Evolutionary conservation across 495 filamentous ascomycete species (phyloP), one percentile per base, ranked within the genome.

Genomic region (Penicillium riverlandense): DNA sequence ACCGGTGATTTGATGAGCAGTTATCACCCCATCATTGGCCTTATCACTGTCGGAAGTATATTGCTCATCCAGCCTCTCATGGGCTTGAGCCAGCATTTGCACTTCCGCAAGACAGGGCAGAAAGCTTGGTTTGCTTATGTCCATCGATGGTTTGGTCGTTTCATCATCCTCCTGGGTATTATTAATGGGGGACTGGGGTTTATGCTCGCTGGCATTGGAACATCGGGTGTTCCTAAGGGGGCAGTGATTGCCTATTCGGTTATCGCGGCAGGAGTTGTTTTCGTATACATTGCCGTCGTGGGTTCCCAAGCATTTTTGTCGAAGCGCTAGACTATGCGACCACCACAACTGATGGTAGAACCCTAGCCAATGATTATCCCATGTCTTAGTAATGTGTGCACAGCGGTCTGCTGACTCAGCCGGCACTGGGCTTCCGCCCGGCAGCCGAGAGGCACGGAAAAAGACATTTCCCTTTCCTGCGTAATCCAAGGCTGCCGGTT

Each of bases 121-220:
- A 76, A 77, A 5, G 74, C 70, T 15, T 7, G 66, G 13, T 63
- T 80, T 56, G 74, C 71, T 27, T 55, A 76, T 28, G 59, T 90
- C 22, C 90, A 96, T 59, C 79, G 90, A 15, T 96, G 88, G 88
- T 79, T 95, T 42, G 90, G 89, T n/a, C 83, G 90, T 14, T 74
- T 90, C 14, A 76, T 88, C 8, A 77, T 84, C 37, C 62, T 66
- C 7, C 44, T 84, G 22, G 85, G 78, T 6, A 67, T 87, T 46
- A 62, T 87, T 41, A 88, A 86, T 57, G 85, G 83, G 29, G 84
- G 85, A 0, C 61, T 88, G 9, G 85, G 85, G 3, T 65, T 88
- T n/a, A 37, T 67, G 32, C 60, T 85, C 22, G 63, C 74, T 14
- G 55, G 57, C 2, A 50, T 58, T 30, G 54, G 50, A 5, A 40